Conservation (phyloP, 176 grass and related monocot species). For the Musa troglodytarum region DNA sequence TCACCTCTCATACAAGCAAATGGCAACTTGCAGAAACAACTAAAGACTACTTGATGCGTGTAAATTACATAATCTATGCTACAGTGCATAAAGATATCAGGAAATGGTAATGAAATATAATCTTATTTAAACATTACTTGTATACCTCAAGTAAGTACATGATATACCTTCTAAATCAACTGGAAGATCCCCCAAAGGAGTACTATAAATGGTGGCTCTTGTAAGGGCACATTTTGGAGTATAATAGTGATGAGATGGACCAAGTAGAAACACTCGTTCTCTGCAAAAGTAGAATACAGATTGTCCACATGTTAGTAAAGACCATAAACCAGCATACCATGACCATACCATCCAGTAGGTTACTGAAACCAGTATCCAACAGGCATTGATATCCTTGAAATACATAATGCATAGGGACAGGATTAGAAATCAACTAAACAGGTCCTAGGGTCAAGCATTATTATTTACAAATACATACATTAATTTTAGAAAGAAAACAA, state of each 20-base stretch:
- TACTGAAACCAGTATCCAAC: background rate
- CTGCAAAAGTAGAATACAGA: conserved; percentile 38
- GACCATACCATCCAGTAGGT: background rate
- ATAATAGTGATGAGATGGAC: conserved; percentile 96
- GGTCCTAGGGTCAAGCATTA: background rate
- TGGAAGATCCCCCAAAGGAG: conserved; percentile 79
- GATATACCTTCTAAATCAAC: conserved; percentile 78
- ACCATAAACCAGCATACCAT: background rate
- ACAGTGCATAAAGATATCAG: background rate
- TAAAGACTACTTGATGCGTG: no score
- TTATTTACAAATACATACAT: background rate
- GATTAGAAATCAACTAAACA: background rate
- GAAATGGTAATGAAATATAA: background rate
- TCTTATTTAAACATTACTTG: background rate
- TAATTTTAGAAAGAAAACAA: background rate
- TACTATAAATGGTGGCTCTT: conserved; percentile 65
- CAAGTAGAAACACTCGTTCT: conserved; percentile 87
- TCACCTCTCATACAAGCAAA: no score
- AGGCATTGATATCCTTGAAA: background rate
- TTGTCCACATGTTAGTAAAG: conserved; percentile 1
- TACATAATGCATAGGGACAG: background rate
- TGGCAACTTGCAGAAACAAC: no score
- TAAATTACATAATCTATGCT: no score
- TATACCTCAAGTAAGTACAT: background rate
- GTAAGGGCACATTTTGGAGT: conserved; percentile 88